Evolutionary conservation across 164 flowering plant species (phyloP).

Genomic region (Euptelea pleiosperma): DNA sequence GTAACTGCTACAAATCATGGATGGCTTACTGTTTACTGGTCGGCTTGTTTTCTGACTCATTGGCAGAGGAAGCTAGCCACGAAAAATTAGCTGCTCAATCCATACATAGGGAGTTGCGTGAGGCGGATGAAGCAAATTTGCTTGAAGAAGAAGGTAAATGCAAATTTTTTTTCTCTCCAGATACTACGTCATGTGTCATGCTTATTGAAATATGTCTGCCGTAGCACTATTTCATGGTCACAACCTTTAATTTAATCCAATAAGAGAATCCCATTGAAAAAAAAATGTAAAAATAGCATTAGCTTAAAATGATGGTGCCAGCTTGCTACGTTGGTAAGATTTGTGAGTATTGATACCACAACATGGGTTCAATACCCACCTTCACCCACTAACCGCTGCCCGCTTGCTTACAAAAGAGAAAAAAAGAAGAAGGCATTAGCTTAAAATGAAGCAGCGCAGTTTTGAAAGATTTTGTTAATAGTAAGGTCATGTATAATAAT

Average conservation of each 20-base stretch:
- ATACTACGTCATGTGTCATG: neutral
- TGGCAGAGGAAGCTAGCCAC: slow-evolving; percentile 47
- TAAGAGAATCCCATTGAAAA: neutral
- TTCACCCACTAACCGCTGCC: no score
- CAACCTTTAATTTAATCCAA: neutral
- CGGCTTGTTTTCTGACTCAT: no score
- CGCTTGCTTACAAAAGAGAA: no score
- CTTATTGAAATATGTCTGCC: neutral
- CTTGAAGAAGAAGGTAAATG: slow-evolving; percentile 75
- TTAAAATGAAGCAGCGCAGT: no score
- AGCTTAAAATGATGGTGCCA: neutral
- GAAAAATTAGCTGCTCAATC: slow-evolving; percentile 46
- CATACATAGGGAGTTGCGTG: slow-evolving; percentile 46
- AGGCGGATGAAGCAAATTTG: slow-evolving; percentile 81
- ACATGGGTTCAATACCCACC: no score
- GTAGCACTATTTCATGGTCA: neutral
- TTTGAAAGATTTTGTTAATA: no score
- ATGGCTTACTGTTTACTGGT: no score
- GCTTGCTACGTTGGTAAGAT: no score
- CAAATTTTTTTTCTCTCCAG: slow-evolving; percentile 1
- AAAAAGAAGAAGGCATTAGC: no score
- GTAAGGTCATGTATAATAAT: no score
- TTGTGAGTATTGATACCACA: no score
- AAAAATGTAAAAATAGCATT: neutral
- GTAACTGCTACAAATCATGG: no score